Evolutionary conservation across 352 stramenopile species (phyloP), one percentile per base, ranked within the genome.

Genomic region (Globisporangium barbulae): DNA sequence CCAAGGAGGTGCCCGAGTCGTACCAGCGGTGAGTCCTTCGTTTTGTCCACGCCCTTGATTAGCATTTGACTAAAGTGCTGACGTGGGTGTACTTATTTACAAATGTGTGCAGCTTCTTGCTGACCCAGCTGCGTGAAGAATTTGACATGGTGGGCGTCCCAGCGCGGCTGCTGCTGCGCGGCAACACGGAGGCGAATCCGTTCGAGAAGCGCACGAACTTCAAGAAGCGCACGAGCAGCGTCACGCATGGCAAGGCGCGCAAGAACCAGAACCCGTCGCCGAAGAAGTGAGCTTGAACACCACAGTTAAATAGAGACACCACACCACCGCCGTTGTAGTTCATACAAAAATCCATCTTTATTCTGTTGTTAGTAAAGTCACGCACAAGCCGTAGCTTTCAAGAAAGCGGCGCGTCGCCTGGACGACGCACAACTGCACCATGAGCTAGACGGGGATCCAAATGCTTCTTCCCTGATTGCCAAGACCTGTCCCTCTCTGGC

Each of bases 131-230:
- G 47, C 84, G 86, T 28, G 85, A 91, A 25, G 86, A 93, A 68
- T 94, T 94, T 52, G 82, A 92, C 55, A 93, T 93, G 84, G 82
- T 88, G 9, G 84, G 86, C 22, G 83, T 94, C 28, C 86, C 86
- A 0, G 84, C 79, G 70, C 82, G 86, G 13, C 69, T 94, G 49
- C 67, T 93, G 50, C 69, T 93, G 61, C 80, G 84, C 44, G 84
- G 84, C 64, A 92, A 87, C 70, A 88, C 74, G 59, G 82, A 91
- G 35, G 35, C 53, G 33, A 94, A 94, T 50, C 86, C 86, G 58
- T 94, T 93, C 63, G 75, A 89, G 65, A 91, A 91, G 73, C 83
- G 83, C 64, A 85, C 84, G 62, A 92, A 89, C 55, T 92, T 92
- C 68, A 78, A 92, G 75, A 83, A 89, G 62, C 83, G 83, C 61